Conservation (phyloP, 257 asterid species). For the Nicotiana noctiflora region DNA sequence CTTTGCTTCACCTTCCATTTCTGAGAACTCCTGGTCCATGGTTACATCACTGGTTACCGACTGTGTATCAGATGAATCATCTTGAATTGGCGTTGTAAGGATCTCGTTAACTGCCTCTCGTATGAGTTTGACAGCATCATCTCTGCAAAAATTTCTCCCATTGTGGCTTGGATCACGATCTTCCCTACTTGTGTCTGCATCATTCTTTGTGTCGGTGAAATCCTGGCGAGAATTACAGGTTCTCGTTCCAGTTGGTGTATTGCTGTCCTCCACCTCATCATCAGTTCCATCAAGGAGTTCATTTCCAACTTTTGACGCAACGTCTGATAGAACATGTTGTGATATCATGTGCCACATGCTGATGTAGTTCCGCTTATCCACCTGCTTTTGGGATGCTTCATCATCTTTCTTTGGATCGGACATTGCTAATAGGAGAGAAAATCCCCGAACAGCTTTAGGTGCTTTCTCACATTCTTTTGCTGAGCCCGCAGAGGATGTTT, state of each 20-base stretch:
- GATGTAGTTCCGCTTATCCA: conserved; percentile 41
- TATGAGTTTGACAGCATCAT: conserved; percentile 65
- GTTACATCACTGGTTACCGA: conserved; percentile 40
- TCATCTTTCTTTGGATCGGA: conserved; percentile 11
- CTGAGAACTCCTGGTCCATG: conserved; percentile 32
- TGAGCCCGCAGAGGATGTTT: neutral
- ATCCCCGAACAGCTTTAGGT: neutral
- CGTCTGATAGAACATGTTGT: conserved; percentile 72
- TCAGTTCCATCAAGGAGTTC: conserved; percentile 66
- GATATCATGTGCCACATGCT: conserved; percentile 89
- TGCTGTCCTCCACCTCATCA: conserved; percentile 35
- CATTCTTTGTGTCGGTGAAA: neutral
- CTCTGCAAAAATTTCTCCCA: conserved; percentile 47
- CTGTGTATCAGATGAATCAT: conserved; percentile 42
- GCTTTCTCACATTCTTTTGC: conserved; percentile 6
- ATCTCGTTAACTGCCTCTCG: conserved; percentile 88
- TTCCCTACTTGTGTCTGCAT: conserved; percentile 3
- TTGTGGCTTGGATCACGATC: conserved; percentile 12
- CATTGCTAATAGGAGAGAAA: conserved; percentile 6
- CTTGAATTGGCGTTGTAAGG: conserved; percentile 57
- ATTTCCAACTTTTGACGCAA: conserved; percentile 66
- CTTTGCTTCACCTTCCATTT: conserved; percentile 18
- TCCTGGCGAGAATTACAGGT: neutral
- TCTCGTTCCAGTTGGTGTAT: conserved; percentile 5
- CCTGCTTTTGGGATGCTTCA: conserved; percentile 4